Evolutionary conservation across 352 stramenopile species (phyloP).

Genomic region (Phytophthora meadii): DNA sequence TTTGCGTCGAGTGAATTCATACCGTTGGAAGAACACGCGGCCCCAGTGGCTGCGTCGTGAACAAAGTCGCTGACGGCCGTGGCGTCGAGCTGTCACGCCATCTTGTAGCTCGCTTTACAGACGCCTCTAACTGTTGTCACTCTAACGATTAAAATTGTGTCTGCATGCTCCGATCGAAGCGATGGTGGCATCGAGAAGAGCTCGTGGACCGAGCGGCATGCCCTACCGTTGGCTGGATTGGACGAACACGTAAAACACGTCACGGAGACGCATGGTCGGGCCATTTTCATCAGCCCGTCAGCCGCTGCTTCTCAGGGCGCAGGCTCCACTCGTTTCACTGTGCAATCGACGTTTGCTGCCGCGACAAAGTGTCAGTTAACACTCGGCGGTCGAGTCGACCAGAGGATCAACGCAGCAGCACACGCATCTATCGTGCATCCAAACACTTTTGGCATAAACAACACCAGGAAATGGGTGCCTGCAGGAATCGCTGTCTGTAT

Average conservation of each 20-base stretch:
- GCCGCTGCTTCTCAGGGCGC: not conserved
- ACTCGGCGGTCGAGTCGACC: not conserved
- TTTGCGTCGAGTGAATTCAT: constrained; percentile 15
- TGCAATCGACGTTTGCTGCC: constrained; percentile 3
- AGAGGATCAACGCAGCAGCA: not conserved
- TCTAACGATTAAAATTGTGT: not conserved
- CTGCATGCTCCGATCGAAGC: not conserved
- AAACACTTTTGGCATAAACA: constrained; percentile 2
- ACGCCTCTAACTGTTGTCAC: no score
- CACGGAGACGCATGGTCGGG: constrained; percentile 13
- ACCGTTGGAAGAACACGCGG: constrained; percentile 17
- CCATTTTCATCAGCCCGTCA: constrained; percentile 14
- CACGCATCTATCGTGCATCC: not conserved
- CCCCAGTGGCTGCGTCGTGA: constrained; percentile 3
- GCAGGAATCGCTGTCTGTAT: no score
- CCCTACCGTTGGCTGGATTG: constrained; percentile 6
- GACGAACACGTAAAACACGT: constrained; percentile 29
- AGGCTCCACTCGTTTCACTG: constrained; percentile 8
- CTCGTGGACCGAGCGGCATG: not conserved
- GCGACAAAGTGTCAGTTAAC: constrained; percentile 1
- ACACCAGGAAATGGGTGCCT: not conserved
- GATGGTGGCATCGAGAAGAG: not conserved
- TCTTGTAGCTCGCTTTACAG: not conserved
- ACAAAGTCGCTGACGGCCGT: constrained; percentile 8
- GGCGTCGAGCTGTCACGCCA: constrained; percentile 17